Evolutionary conservation across 2,329 filamentous ascomycete species (phyloP).

Genomic region (Trichoderma lentiforme): DNA sequence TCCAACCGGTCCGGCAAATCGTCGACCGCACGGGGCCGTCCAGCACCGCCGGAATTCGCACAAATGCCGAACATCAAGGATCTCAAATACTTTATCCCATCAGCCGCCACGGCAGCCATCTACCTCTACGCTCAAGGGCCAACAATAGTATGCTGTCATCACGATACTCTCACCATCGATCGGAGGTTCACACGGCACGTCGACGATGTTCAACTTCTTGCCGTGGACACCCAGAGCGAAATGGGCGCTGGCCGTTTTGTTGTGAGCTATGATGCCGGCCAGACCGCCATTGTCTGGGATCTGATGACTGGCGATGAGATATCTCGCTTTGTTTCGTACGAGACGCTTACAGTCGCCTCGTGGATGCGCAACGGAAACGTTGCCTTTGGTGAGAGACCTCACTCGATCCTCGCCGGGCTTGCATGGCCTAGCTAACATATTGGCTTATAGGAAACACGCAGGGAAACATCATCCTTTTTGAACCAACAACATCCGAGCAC

Average conservation of each 20-base stretch:
- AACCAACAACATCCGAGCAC: constrained; percentile 89
- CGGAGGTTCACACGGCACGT: constrained; percentile 79
- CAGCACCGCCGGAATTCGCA: constrained; percentile 50
- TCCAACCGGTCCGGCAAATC: constrained; percentile 57
- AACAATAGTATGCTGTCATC: constrained; percentile 80
- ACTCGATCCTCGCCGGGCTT: neutral
- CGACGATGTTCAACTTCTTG: constrained; percentile 78
- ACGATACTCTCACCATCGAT: constrained; percentile 88
- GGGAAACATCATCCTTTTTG: constrained; percentile 91
- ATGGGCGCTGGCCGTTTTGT: constrained; percentile 78
- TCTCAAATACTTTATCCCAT: constrained; percentile 71
- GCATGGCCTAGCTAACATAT: constrained; percentile 22
- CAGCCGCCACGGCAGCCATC: constrained; percentile 84
- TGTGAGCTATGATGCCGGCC: constrained; percentile 87
- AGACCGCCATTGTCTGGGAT: constrained; percentile 96
- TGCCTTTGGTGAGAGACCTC: constrained; percentile 72
- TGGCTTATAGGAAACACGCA: constrained; percentile 71
- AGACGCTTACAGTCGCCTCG: constrained; percentile 75
- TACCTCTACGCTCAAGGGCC: constrained; percentile 85
- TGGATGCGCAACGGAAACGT: constrained; percentile 99
- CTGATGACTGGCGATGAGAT: constrained; percentile 87
- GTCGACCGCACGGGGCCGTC: constrained; percentile 42
- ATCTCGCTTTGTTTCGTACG: constrained; percentile 88
- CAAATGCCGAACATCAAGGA: constrained; percentile 49
- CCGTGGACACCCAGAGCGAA: constrained; percentile 89